Conservation (phyloP, 2,329 filamentous ascomycete genomes). For the Dothidotthia symphoricarpi region DNA sequence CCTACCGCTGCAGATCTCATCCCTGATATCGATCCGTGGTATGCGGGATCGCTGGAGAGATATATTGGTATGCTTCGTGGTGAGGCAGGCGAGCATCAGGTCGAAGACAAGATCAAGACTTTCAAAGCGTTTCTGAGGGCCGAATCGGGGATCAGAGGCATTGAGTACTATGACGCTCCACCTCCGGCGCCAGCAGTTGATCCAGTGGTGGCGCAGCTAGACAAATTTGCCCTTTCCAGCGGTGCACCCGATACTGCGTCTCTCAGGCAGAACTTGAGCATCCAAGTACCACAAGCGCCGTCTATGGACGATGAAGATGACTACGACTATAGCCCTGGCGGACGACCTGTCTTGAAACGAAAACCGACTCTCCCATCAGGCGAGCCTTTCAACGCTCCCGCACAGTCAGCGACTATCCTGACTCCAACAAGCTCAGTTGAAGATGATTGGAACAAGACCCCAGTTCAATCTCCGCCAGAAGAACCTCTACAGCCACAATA, state of each 20-base stretch:
- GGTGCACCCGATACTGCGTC: conserved; percentile 8
- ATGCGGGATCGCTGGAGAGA: conserved; percentile 54
- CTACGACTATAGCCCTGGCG: conserved; percentile 53
- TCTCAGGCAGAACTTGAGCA: conserved; percentile 16
- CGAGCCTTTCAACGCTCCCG: conserved; percentile 19
- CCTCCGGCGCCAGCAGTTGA: conserved; percentile 14
- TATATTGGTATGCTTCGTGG: conserved; percentile 56
- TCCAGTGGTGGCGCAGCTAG: conserved; percentile 1
- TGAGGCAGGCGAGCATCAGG: conserved; percentile 47
- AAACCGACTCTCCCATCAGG: conserved; percentile 16
- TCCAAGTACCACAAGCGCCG: conserved; percentile 9
- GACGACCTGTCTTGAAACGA: conserved; percentile 47
- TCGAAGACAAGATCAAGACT: conserved; percentile 54
- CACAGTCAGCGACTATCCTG: conserved; percentile 30
- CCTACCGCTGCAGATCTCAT: conserved; percentile 41
- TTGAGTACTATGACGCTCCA: conserved; percentile 43
- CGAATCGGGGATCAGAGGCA: conserved; percentile 40
- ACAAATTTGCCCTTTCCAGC: conserved; percentile 3
- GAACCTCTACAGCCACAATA: conserved; percentile 26
- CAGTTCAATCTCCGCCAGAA: conserved; percentile 34
- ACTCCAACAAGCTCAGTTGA: conserved; percentile 39
- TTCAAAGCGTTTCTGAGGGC: conserved; percentile 51
- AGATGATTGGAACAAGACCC: conserved; percentile 32
- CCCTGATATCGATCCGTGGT: conserved; percentile 58
- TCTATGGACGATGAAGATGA: conserved; percentile 21